Base-by-base conservation (phyloP, 371 early-diverging fungal genomes). In the Amoeboaphelidium protococcarum region DNA sequence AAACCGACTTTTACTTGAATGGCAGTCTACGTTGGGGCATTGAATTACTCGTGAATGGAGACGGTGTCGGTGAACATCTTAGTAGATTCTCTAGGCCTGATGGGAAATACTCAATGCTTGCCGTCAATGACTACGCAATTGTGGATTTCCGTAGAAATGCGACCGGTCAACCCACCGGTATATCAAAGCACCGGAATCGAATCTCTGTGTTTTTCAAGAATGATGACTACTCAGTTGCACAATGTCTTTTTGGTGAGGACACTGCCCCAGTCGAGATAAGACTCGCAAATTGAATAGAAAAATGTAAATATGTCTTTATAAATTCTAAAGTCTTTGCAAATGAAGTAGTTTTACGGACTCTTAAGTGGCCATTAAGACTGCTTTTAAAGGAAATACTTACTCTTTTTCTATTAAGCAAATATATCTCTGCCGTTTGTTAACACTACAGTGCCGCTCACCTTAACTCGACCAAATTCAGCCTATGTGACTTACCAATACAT, bases 1-100 rank as follows among this genome's bases (percentile, higher is more conserved):
- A 52, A 52, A 51, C 51, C 23, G 52, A 52, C 37, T 52, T 52
- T 52, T 52, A 52, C 46, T 52, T 52, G 52, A 52, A 52, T 46
- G 52, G 52, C 19, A 0, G 27, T 2, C 52, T 52, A 24, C 52
- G 54, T 44, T 52, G 52, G 52, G 52, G 52, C 41, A 52, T 52
- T 41, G 52, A 52, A 44, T 47, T 52, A 6, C 42, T 47, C 4
- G 23, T 53, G 3, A 41, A 27, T 22, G 52, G 51, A n/a, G 24
- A 31, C 20, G 54, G 46, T 13, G 46, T 47, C 23, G 45, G 21
- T 22, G 22, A 54, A 23, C 53, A 52, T 20, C 25, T 52, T 52
- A 45, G 42, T 22, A 19, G 54, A 50, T 52, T 52, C 51, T 46
- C 50, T 37, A n/a, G n/a, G n/a, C n/a, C 6, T 2, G 19, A 13